Percentiles rank a stretch among this genome's conserved stretches.
Evolutionary conservation across 495 filamentous ascomycete genomes (phyloP).

Genomic region (Talaromyces liani): DNA sequence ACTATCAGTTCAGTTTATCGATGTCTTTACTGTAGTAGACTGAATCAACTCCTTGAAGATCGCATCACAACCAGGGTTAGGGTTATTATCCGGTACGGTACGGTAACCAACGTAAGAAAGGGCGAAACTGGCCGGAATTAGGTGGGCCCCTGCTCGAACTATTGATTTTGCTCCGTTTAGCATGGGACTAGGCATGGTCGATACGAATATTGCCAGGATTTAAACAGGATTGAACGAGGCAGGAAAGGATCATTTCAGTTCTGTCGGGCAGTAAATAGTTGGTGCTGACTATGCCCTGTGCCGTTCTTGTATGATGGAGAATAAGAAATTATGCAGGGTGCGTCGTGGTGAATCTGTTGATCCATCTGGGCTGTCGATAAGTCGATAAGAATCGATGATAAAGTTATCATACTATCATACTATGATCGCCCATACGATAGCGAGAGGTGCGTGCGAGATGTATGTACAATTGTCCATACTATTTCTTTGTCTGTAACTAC

Average conservation of each 20-base stretch:
- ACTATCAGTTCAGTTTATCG: too few relatives aligned
- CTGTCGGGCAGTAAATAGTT: not conserved
- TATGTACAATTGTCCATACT: too few relatives aligned
- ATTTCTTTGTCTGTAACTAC: not conserved
- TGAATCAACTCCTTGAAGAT: too few relatives aligned
- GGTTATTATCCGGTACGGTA: not conserved
- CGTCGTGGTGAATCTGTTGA: not conserved
- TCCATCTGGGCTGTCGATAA: not conserved
- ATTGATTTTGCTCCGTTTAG: not conserved
- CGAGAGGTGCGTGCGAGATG: not conserved
- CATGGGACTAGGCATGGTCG: not conserved
- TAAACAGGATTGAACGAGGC: not conserved
- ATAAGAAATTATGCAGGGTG: not conserved
- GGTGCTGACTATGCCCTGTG: not conserved
- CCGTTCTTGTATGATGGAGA: not conserved
- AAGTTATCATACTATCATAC: not conserved
- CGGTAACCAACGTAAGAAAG: not conserved
- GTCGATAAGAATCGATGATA: not conserved
- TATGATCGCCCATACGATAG: not conserved
- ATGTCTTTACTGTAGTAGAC: too few relatives aligned
- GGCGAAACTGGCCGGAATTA: not conserved
- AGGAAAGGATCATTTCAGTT: not conserved
- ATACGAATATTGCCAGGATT: not conserved
- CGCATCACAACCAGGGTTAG: not conserved
- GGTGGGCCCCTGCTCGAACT: not conserved